Base-by-base conservation (phyloP, 2,329 filamentous ascomycete species). In the Penicillium concentricum region DNA sequence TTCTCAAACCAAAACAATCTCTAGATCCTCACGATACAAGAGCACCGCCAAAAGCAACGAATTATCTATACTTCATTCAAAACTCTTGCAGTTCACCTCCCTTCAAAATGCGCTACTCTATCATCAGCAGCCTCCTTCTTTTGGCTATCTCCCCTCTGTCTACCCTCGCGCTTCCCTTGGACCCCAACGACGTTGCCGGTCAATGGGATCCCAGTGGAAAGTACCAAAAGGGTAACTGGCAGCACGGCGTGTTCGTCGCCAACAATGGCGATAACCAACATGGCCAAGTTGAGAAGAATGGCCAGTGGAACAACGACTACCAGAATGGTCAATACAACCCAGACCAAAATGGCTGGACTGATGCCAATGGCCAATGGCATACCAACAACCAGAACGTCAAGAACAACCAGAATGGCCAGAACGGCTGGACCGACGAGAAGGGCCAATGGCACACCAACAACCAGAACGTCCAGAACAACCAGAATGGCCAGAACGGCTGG, bases 191-290 rank as follows among this genome's bases (percentile, higher is more conserved):
- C 18, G 51, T 62, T n/a, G 39, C 58, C 26, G 64, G 58, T 22
- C 56, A 61, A 8, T 65, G 62, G 62, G 62, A 66, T 8, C 62
- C 62, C 3, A 61, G 51, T 50, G 64, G 62, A 16, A 59, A 65
- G 28, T 65, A 66, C 51, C 57, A 56, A 28, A 65, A 63, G 41
- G 61, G 62, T 5, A 57, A 65, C 16, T 66, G 64, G 44, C 42
- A 51, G 24, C 57, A 62, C 8, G 64, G 64, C 7, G 38, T 61
- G 26, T 65, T 65, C 9, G 44, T 65, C 41, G 38, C 59, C 12
- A 61, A 65, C 49, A 42, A 61, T 12, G 43, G 42, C n/a, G 56
- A 41, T 16, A 22, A 18, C 43, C 43, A 47, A n/a, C 16, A 51
- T 22, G 47, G 51, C 6, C 47, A 37, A 28, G 24, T 34, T 15